These are phyloP conservation scores for Physaria fendleri DNA, from an alignment of 345 rosid species.

Conservation along the genomic window DNA sequence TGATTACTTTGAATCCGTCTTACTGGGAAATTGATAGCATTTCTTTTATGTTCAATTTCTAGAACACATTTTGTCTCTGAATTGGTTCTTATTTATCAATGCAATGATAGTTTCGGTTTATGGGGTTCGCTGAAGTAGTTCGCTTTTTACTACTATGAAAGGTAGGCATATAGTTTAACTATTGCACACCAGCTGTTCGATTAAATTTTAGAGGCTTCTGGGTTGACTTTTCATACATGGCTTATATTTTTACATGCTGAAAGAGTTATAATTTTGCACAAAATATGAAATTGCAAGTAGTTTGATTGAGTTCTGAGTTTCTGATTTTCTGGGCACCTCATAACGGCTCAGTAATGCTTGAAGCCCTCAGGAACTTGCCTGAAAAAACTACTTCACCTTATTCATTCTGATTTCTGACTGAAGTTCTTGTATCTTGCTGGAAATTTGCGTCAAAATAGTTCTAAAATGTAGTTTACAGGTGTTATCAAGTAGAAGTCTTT, in stretches of 20 bases:
- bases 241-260: not conserved
- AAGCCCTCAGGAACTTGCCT: not conserved
- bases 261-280: not conserved
- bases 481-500: too few species aligned
- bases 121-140: not conserved
- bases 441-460: not conserved
- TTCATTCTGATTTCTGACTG: not conserved
- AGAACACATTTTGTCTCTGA: not conserved
- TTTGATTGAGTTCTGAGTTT: not conserved
- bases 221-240: not conserved
- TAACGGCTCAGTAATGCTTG: not conserved
- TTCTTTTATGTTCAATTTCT: not conserved
- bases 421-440: not conserved
- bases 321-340: not conserved
- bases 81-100: not conserved
- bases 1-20: not conserved
- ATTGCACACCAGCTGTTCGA: conserved; percentile 37
- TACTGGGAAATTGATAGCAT: not conserved
- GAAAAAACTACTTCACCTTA: not conserved
- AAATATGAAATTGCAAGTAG: not conserved
- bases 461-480: too few species aligned
- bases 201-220: conserved; percentile 22
- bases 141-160: not conserved
- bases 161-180: too few species aligned
- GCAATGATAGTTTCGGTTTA: not conserved